phyloP scores from a whole-genome alignment of 495 filamentous ascomycete species.

The Letharia lupina region DNA sequence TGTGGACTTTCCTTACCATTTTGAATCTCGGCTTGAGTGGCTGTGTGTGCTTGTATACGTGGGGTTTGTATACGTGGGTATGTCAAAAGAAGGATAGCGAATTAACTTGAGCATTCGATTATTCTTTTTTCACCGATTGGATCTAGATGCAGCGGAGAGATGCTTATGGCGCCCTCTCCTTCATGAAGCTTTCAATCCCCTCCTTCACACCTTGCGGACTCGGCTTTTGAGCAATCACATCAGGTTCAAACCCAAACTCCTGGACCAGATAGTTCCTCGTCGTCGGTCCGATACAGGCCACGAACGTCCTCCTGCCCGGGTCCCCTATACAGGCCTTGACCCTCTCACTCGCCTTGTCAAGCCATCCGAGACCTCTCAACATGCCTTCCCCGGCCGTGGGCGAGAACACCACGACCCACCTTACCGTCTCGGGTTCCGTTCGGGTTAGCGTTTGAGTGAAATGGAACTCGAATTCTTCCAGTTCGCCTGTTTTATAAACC shows the following conservation, averaged over 20 bases:
- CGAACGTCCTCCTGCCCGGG: constrained; percentile 37
- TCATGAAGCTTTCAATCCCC: constrained; percentile 53
- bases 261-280: constrained; percentile 65
- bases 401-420: constrained; percentile 93
- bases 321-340: constrained; percentile 26
- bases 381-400: constrained; percentile 80
- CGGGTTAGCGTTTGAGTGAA: constrained; percentile 45
- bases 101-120: constrained; percentile 15
- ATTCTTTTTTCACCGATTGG: constrained; percentile 6
- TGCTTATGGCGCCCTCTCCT: constrained; percentile 4
- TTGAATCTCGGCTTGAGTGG: not conserved
- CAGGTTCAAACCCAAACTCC: constrained; percentile 61
- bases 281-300: constrained; percentile 91
- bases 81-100: not conserved
- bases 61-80: not conserved
- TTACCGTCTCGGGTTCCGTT: constrained; percentile 30
- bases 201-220: constrained; percentile 74
- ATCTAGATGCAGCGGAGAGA: not conserved
- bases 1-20: constrained; percentile 7
- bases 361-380: constrained; percentile 54
- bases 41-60: not conserved
- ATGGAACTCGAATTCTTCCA: constrained; percentile 59
- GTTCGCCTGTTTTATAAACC: constrained; percentile 77
- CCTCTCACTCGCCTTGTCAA: constrained; percentile 43
- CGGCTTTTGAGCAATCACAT: constrained; percentile 75